Evolutionary conservation across 495 filamentous ascomycete species (phyloP).

Genomic region (Parathielavia hyrcaniae): DNA sequence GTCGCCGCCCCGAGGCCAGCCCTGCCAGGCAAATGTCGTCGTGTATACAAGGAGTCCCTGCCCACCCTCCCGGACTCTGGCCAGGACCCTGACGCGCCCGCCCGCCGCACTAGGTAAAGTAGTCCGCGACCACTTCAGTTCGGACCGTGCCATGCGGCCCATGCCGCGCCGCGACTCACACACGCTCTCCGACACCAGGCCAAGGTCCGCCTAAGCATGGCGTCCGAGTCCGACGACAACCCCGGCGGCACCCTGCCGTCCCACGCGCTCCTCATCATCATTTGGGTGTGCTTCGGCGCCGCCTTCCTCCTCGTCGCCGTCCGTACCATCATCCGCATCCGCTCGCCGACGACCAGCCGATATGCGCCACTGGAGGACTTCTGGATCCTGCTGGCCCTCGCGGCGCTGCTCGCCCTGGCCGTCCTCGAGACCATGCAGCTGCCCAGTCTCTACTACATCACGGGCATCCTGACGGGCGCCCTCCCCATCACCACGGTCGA

Average conservation of each 20-base stretch:
- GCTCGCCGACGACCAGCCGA: conserved; percentile 25
- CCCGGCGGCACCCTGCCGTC: conserved; percentile 28
- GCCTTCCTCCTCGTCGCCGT: conserved; percentile 38
- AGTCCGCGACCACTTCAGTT: neutral
- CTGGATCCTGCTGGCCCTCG: conserved; percentile 38
- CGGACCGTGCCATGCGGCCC: conserved; percentile 2
- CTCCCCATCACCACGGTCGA: conserved; percentile 23
- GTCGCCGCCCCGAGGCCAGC: neutral
- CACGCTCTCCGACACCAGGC: neutral
- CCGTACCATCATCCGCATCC: conserved; percentile 38
- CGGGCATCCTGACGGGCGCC: conserved; percentile 25
- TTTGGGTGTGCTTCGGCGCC: conserved; percentile 33
- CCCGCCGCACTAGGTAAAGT: too few relatives aligned
- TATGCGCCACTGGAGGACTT: conserved; percentile 36
- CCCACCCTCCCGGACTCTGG: neutral
- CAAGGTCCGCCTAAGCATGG: conserved; percentile 5
- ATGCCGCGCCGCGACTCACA: neutral
- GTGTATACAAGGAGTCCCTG: neutral
- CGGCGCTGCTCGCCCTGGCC: conserved; percentile 35
- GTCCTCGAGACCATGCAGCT: conserved; percentile 43
- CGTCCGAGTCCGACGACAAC: conserved; percentile 14
- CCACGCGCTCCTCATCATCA: conserved; percentile 28
- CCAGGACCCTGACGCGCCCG: neutral
- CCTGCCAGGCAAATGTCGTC: neutral
- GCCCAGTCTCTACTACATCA: conserved; percentile 39